Base-by-base conservation (phyloP, 2,329 filamentous ascomycete genomes). In the Pyrenochaeta sp. region DNA sequence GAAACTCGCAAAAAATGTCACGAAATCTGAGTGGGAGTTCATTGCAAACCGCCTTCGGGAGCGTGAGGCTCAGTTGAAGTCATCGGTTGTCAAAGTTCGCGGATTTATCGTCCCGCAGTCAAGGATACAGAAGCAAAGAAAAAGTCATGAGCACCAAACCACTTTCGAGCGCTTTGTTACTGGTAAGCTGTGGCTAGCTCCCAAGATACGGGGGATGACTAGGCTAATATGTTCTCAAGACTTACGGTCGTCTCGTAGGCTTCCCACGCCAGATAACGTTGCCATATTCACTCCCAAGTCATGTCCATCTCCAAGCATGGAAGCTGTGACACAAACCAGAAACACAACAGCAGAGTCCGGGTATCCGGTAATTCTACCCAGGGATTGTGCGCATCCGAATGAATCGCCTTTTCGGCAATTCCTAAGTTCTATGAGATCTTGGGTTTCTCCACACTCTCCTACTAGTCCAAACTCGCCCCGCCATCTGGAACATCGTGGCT, bases 91-190 rank as follows among this genome's bases (percentile, higher is more conserved):
- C 24, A 37, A 45, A 32, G 44, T 60, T n/a, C 51, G 53, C 49
- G 54, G 54, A 2, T 13, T 34, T 5, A 7, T 27, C 2, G 12
- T 61, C 27, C 32, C 45, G 7, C 15, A 30, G 15, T 30, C 39
- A 5, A 61, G 50, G 19, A 32, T 61, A 30, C 34, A 53, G 47
- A 57, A 54, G 22, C 52, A 61, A 42, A 46, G 48, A 39, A 45
- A n/a, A 27, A 15, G 34, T 13, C 30, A 61, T n/a, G 46, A 44
- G 2, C 30, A 42, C 28, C 47, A 47, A 28, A 47, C 34, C 12
- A 51, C 43, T 4, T 27, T 53, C 34, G 43, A 51, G 7, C 39
- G 56, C 15, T 15, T 52, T 24, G 15, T n/a, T 30, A 34, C n/a
- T 19, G 36, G 44, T 25, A 43, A n/a, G 15, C 10, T 13, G 22